These are phyloP conservation scores for Ophiocordyceps robertsii DNA, from an alignment of 2,329 filamentous ascomycete genomes.

Conservation along the genomic window DNA sequence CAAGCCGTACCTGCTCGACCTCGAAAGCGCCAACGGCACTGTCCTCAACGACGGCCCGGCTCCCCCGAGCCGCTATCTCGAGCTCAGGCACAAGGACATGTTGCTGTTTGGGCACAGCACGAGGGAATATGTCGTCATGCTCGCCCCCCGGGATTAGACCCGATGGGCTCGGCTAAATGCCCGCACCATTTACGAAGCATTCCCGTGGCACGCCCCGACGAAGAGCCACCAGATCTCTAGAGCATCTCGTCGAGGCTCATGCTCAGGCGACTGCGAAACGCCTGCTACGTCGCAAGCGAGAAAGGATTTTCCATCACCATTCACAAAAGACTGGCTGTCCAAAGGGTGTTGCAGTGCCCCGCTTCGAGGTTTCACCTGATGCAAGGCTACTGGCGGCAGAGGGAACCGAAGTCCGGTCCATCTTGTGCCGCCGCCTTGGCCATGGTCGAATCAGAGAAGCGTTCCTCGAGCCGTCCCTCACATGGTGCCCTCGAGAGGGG, in stretches of 20 bases:
- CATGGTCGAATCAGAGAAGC: not conserved
- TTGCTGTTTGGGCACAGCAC: conserved; percentile 77
- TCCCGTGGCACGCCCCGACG: not conserved
- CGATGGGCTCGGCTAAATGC: not conserved
- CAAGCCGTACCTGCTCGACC: conserved; percentile 80
- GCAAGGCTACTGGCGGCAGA: conserved; percentile 1
- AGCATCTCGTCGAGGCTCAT: too few species aligned
- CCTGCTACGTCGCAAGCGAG: too few species aligned
- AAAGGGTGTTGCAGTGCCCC: not conserved
- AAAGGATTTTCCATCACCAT: not conserved
- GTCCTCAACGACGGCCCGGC: conserved; percentile 63
- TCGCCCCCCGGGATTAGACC: conserved; percentile 37
- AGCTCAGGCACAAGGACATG: conserved; percentile 80
- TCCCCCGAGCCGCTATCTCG: conserved; percentile 67
- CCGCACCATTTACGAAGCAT: not conserved
- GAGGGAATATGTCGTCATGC: conserved; percentile 92
- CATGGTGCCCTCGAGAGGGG: not conserved
- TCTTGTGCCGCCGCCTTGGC: not conserved
- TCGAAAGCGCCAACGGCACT: conserved; percentile 90
- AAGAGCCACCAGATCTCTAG: too few species aligned
- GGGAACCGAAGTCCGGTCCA: not conserved
- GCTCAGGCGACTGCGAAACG: too few species aligned
- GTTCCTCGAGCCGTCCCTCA: not conserved
- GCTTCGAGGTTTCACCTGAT: conserved; percentile 1
- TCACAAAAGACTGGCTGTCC: not conserved